Conservation (phyloP, 306 rosid genomes). For the Purshia tridentata region DNA sequence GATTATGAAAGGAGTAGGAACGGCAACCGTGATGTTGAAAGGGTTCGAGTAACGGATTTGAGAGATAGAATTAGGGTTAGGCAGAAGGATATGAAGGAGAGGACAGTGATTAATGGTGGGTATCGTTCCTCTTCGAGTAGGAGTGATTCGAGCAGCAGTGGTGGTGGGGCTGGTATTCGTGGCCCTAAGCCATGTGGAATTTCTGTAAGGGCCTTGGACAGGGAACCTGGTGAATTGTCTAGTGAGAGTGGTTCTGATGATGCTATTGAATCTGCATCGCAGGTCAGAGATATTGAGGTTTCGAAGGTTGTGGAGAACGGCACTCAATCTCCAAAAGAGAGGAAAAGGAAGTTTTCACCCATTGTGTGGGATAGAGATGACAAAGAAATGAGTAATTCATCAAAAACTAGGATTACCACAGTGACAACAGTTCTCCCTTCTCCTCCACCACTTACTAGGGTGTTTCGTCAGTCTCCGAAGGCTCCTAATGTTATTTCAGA, state of each 20-base stretch:
- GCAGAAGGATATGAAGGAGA: conserved; percentile 60
- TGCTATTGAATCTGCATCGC: conserved; percentile 58
- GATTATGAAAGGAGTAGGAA: conserved; percentile 61
- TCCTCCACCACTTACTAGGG: conserved; percentile 53
- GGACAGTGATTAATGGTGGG: conserved; percentile 54
- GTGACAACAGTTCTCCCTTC: conserved; percentile 44
- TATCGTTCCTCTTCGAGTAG: conserved; percentile 52
- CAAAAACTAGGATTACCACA: conserved; percentile 43
- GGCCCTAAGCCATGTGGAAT: conserved; percentile 61
- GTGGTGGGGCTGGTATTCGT: conserved; percentile 34
- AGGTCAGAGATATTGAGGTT: conserved; percentile 38
- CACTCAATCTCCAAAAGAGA: conserved; percentile 39
- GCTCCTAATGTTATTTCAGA: conserved; percentile 41
- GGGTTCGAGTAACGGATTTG: conserved; percentile 46
- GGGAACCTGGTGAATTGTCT: conserved; percentile 95
- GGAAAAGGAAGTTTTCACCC: conserved; percentile 88
- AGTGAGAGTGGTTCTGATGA: conserved; percentile 96
- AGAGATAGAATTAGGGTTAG: conserved; percentile 65
- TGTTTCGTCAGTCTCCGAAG: conserved; percentile 39
- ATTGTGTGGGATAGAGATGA: conserved; percentile 95
- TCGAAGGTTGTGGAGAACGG: conserved; percentile 48
- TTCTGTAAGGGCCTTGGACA: conserved; percentile 50
- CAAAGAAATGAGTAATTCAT: conserved; percentile 40
- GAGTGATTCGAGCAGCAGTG: conserved; percentile 69
- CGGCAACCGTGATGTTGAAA: conserved; percentile 46